Base-by-base conservation (phyloP, 2,329 filamentous ascomycete species). In the Aquanectria penicillioides region DNA sequence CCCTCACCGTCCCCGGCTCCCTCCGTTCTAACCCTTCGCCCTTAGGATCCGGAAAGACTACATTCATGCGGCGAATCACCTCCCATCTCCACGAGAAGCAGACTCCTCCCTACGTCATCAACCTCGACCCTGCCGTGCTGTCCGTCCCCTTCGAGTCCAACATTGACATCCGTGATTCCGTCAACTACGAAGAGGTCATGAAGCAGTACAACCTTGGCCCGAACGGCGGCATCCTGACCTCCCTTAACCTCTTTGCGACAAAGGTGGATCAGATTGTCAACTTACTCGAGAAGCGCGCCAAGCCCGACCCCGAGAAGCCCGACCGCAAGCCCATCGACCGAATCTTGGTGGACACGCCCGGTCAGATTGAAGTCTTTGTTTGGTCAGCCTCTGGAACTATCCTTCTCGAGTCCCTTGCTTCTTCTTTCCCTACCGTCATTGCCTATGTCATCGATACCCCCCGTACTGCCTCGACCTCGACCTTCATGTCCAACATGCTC, bases 101-200 rank as follows among this genome's bases (percentile, higher is more conserved):
- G 57, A 86, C 89, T 15, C 89, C 93, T 1, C 95, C 96, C 5
- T 99, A 99, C 76, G 93, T 98, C 58, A 88, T 99, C 74, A 99
- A 99, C 77, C 90, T 99, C 62, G 95, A 99, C 74, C 95, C 95
- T 1, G 95, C 96, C 34, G 95, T 99, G 8, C 86, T 94, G 71
- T 92, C 90, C 67, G 91, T 97, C 6, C 95, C 96, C 3, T 99
- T 97, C 73, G 94, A 97, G 68, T 89, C 91, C 76, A 99, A 99
- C 78, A 98, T 99, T 78, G 95, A 99, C 78, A 99, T 99, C 69
- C 93, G 96, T 71, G 95, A 99, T 78, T 95, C 92, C 22, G 94
- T 99, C 75, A 97, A 99, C 84, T 99, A 99, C 83, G 95, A 97
- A 76, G 94, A 99, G 78, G 95, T 99, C 64, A 99, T 99, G 96